A percentile compares a stretch with the other conserved stretches of the same genome.
These are phyloP conservation scores for Obba rivulosa DNA, from an alignment of 768 basidiomycete genomes.

Conservation along the genomic window DNA sequence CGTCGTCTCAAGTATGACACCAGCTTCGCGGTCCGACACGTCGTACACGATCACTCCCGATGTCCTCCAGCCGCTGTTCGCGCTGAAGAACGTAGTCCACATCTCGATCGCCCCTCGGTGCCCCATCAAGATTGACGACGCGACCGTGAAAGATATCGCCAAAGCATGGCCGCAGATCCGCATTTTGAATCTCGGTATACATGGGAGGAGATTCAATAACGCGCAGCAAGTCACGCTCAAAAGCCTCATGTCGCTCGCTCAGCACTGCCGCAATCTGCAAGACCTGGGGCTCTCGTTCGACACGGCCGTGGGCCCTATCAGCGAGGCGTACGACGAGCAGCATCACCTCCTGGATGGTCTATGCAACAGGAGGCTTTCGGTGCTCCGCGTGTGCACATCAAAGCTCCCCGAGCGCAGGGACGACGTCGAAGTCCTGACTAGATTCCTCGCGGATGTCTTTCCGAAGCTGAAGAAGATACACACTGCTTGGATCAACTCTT, in stretches of 20 bases:
- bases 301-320: conserved; percentile 6
- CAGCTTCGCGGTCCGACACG: neutral
- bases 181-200: conserved; percentile 6
- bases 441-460: conserved; percentile 10
- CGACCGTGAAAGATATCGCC: conserved; percentile 7
- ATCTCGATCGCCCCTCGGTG: conserved; percentile 5
- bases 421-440: conserved; percentile 1
- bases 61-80: conserved; percentile 7
- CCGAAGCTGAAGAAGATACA: conserved; percentile 1
- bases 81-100: neutral
- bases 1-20: neutral
- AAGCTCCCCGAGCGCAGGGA: neutral
- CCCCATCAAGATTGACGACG: conserved; percentile 8
- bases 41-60: neutral
- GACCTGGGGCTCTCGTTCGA: conserved; percentile 6
- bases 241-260: conserved; percentile 10
- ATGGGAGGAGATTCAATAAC: conserved; percentile 2
- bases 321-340: neutral
- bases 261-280: conserved; percentile 2
- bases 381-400: conserved; percentile 1
- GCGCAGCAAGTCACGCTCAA: conserved; percentile 2
- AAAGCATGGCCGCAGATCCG: conserved; percentile 7
- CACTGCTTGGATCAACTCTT: conserved; percentile 11
- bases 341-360: conserved; percentile 1
- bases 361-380: neutral